These are phyloP conservation scores for Xylaria acuta DNA, from an alignment of 495 filamentous ascomycete genomes.

Conservation along the genomic window DNA sequence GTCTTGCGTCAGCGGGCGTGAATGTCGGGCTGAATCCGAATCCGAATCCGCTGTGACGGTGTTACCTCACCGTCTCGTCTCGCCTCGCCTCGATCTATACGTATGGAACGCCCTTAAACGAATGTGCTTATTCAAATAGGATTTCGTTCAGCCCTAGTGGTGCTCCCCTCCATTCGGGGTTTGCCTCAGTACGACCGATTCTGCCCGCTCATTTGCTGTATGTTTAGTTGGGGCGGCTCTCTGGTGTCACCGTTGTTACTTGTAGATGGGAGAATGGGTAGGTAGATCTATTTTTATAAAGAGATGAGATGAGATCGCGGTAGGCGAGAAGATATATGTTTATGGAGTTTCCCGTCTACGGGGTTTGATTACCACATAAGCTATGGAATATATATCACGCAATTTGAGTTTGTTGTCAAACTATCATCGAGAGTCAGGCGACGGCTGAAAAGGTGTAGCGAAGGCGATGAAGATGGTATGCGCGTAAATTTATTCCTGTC, in stretches of 20 bases:
- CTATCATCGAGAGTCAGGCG: not conserved
- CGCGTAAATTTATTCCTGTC: not conserved
- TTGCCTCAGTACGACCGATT: not conserved
- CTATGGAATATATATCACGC: not conserved
- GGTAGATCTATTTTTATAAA: not conserved
- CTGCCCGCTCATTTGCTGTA: not conserved
- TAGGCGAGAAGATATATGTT: not conserved
- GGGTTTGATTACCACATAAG: not conserved
- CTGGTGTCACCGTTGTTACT: not conserved
- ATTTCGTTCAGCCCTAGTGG: not conserved
- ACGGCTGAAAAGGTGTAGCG: not conserved
- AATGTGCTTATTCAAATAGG: not conserved
- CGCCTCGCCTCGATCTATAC: conserved; percentile 27
- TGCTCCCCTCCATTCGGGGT: not conserved
- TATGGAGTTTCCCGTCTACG: not conserved
- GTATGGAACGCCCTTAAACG: too few species aligned
- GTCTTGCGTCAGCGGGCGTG: not conserved
- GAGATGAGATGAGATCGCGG: not conserved
- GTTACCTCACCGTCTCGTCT: conserved; percentile 30
- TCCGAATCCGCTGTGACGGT: not conserved
- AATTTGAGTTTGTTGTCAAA: not conserved
- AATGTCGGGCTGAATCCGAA: not conserved
- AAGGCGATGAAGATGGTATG: not conserved
- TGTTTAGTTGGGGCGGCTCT: not conserved
- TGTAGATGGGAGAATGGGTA: not conserved